Conservation (phyloP, 2,329 filamentous ascomycete species). For the Xylariaceae sp. region DNA sequence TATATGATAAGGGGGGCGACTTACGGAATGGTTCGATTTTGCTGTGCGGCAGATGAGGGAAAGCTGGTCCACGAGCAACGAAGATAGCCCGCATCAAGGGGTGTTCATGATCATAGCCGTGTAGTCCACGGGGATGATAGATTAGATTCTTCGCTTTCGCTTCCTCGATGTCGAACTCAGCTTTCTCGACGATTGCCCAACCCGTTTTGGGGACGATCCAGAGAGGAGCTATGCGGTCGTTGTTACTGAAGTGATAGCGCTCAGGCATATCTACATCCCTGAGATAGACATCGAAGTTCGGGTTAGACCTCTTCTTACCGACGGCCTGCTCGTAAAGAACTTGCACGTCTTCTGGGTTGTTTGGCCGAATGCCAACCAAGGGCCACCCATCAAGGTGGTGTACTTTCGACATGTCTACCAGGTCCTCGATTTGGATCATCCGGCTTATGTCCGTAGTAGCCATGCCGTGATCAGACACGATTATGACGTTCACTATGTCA, state of each 20-base stretch:
- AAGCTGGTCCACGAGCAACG: slow-evolving; percentile 83
- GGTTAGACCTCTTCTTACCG: slow-evolving; percentile 53
- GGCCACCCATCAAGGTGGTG: slow-evolving; percentile 93
- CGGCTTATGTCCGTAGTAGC: slow-evolving; percentile 79
- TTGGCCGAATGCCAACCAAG: slow-evolving; percentile 79
- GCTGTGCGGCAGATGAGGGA: slow-evolving; percentile 79
- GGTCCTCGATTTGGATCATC: slow-evolving; percentile 82
- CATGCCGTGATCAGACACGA: slow-evolving; percentile 99
- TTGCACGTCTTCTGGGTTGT: slow-evolving; percentile 60
- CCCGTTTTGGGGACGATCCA: slow-evolving; percentile 92
- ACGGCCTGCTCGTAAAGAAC: slow-evolving; percentile 59
- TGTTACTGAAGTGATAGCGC: slow-evolving; percentile 84
- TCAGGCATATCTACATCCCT: slow-evolving; percentile 83
- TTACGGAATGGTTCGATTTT: slow-evolving; percentile 76
- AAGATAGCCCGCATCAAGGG: slow-evolving; percentile 97
- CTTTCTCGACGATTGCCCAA: slow-evolving; percentile 80
- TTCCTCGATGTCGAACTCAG: slow-evolving; percentile 70
- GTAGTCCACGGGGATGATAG: slow-evolving; percentile 79
- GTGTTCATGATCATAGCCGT: slow-evolving; percentile 93
- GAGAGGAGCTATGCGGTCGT: slow-evolving; percentile 83
- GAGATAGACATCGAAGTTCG: slow-evolving; percentile 81
- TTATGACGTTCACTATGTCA: slow-evolving; percentile 81
- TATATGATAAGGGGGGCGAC: slow-evolving; percentile 33
- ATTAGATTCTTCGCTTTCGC: slow-evolving; percentile 57
- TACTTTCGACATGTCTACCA: slow-evolving; percentile 72